Evolutionary conservation across 768 basidiomycete genomes (phyloP).

Genomic region (Mycena kentingensis): DNA sequence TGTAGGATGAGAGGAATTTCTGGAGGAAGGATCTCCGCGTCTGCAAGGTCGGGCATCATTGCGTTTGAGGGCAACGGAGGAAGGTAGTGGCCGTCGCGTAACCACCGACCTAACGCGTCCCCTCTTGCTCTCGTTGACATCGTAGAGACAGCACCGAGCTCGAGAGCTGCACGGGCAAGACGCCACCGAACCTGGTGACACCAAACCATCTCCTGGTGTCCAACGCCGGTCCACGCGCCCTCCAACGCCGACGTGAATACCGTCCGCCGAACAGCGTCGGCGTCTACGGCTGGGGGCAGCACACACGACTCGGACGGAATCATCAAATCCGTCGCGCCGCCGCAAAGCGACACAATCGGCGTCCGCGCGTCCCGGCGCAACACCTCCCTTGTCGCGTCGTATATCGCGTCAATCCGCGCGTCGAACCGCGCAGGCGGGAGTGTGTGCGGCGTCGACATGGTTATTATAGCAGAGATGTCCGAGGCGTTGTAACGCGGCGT

Average conservation of each 20-base stretch:
- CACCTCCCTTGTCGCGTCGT: constrained; percentile 44
- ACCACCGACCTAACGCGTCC: constrained; percentile 61
- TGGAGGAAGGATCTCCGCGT: constrained; percentile 40
- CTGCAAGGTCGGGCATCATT: constrained; percentile 22
- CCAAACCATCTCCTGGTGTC: constrained; percentile 97
- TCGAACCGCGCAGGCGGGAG: constrained; percentile 91
- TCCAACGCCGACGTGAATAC: constrained; percentile 87
- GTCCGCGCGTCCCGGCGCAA: constrained; percentile 42
- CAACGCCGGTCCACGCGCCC: constrained; percentile 93
- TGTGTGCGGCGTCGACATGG: constrained; percentile 94
- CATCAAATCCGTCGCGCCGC: constrained; percentile 89
- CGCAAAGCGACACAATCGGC: constrained; percentile 83
- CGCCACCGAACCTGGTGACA: constrained; percentile 96
- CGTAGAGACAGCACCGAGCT: constrained; percentile 45
- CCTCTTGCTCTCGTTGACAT: constrained; percentile 31
- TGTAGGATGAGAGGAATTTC: constrained; percentile 44
- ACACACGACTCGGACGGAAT: constrained; percentile 90
- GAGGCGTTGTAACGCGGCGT: constrained; percentile 46
- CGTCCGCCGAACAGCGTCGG: constrained; percentile 49
- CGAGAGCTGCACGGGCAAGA: constrained; percentile 77
- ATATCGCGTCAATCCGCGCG: constrained; percentile 74
- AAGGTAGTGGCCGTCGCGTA: constrained; percentile 59
- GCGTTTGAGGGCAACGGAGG: constrained; percentile 30
- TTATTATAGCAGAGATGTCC: constrained; percentile 79
- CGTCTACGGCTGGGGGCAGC: constrained; percentile 39